Conservation (phyloP, 2,329 filamentous ascomycete species). For the Juglanconis sp. region DNA sequence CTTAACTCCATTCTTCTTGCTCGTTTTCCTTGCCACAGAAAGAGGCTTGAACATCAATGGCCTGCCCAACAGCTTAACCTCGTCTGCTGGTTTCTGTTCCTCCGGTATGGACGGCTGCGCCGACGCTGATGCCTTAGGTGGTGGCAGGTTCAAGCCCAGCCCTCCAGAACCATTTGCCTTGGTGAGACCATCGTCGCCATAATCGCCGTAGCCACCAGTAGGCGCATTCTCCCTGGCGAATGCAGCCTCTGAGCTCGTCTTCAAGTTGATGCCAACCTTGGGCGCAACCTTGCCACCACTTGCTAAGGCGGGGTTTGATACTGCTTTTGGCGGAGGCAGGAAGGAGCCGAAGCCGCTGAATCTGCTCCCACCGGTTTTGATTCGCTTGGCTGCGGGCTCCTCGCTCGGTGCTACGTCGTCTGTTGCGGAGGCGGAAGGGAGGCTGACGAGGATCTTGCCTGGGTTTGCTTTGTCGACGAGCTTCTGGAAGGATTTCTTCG, state of each 20-base stretch:
- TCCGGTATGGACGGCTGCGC: conserved; percentile 49
- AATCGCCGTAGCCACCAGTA: conserved; percentile 14
- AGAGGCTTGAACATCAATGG: conserved; percentile 86
- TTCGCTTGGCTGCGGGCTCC: conserved; percentile 68
- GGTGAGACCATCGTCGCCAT: conserved; percentile 23
- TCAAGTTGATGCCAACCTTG: conserved; percentile 65
- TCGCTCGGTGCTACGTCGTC: conserved; percentile 39
- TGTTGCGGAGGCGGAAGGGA: conserved; percentile 52
- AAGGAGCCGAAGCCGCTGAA: conserved; percentile 85
- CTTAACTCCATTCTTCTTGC: conserved; percentile 54
- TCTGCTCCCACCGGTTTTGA: conserved; percentile 56
- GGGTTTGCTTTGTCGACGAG: conserved; percentile 78
- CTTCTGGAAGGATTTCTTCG: conserved; percentile 66
- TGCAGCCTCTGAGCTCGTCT: conserved; percentile 78
- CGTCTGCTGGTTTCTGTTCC: conserved; percentile 57
- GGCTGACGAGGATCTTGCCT: conserved; percentile 78
- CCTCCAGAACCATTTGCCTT: conserved; percentile 6
- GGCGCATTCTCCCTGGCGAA: conserved; percentile 60
- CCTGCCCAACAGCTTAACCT: conserved; percentile 70
- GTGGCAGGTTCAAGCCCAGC: conserved; percentile 32
- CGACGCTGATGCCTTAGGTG: conserved; percentile 34
- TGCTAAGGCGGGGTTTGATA: conserved; percentile 22
- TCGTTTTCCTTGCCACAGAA: conserved; percentile 73
- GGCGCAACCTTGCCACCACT: conserved; percentile 30
- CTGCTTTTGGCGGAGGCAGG: conserved; percentile 75